Evolutionary conservation across 176 grass and related monocot species (phyloP), one percentile per base, ranked within the genome.

Genomic region (Leersia perrieri): DNA sequence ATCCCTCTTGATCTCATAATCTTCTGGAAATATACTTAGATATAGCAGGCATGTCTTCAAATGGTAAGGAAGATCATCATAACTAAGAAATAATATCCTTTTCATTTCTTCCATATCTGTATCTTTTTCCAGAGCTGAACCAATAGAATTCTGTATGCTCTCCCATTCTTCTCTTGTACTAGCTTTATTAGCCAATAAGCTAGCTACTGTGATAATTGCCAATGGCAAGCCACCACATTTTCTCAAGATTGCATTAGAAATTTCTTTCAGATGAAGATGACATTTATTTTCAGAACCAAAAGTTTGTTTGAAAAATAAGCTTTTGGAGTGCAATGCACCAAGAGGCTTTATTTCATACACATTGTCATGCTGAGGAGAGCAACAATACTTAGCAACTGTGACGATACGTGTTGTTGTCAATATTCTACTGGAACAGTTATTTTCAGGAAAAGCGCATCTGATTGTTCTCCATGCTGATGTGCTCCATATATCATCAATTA

Each of bases 1-100:
- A 13, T 76, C 63, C 12, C 71, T 84, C 58, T 66, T 47, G 73
- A 84, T 84, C 45, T 55, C 45, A 5, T 84, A 84, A 39, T 84
- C 81, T 84, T 84, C 81, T 11, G 57, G 81, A 49, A 75, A 76
- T 4, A 75, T 76, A 67, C 81, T 84, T 11, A 84, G 75, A 78
- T 78, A 78, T 5, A 78, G 28, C 27, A 78, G 65, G 14, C 75
- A 78, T 64, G 75, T 78, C 18, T 78, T 78, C 39, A 78, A 33
- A 78, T 78, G 60, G 60, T 65, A 65, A 38, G 75, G 75, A 11
- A 78, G 60, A 65, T 78, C 60, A 78, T 78, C 63, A 38, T 45
- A 78, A 78, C 75, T 65, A 45, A 78, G 38, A 11, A 45, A 15
- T 11, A 78, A 78, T 78, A 78, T 78, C 23, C 14, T 64, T 23